Base-by-base conservation (phyloP, 1,284 basidiomycete species). In the Tranzscheliella williamsii region DNA sequence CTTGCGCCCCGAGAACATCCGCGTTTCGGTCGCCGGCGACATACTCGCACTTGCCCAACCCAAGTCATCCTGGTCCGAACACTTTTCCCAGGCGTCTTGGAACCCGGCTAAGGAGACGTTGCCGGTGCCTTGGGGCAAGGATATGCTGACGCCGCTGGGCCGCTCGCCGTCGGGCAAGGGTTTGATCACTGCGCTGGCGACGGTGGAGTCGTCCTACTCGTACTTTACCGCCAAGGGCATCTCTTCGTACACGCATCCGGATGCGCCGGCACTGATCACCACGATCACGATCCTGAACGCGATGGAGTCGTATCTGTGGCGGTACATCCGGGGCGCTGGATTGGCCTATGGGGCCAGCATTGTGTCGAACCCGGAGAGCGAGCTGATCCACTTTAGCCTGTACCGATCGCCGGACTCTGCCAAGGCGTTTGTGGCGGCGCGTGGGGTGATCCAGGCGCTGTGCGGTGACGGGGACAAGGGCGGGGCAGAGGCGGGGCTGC, bases 251-350 rank as follows among this genome's bases (percentile, higher is more conserved):
- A 51, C 60, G 13, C 87, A 96, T 76, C 85, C 87, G 1, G 91
- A 96, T 62, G 87, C 87, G 50, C 88, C 94, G 1, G 88, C 88
- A 13, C 80, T 96, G 24, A 84, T 86, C 24, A 84, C 98, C n/a
- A 87, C 92, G 1, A 80, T 88, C 6, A 88, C 92, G 57, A 85
- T 93, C 4, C 81, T 99, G 38, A 96, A 96, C 67, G 94, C 91
- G 2, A 87, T 92, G 39, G 95, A 98, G 80, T 89, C 89, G 62
- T 96, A 88, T 78, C 84, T 98, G 48, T 98, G 95, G 94, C 57
- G 73, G 12, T 75, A 55, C 50, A 74, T 76, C 40, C 62, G 53
- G 18, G 74, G 74, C 21, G 72, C 74, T 0, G 74, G 74, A 18
- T 38, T 76, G 9, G 95, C 95, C 1, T 99, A 99, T 72, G 92